A percentile compares a stretch with the other conserved stretches of the same genome.
phyloP scores from a whole-genome alignment of 768 basidiomycete species.

The Dendrothele bispora region DNA sequence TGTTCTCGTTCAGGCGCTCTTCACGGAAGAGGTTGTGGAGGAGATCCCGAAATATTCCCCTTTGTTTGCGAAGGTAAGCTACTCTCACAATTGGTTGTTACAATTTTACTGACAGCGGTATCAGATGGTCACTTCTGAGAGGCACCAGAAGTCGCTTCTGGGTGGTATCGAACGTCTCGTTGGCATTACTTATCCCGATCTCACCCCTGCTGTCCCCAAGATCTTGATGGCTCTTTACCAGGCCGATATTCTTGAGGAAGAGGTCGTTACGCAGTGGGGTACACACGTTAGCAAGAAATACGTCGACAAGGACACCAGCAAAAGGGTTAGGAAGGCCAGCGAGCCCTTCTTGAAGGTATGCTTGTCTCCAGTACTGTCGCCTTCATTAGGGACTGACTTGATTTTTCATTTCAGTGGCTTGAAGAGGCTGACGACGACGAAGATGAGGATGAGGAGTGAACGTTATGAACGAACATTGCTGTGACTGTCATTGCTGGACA shows the following conservation, averaged over 20 bases:
- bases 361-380: background rate
- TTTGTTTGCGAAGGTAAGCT: slow-evolving; percentile 73
- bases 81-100: background rate
- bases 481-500: background rate
- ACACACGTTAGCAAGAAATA: slow-evolving; percentile 97
- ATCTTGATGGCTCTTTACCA: slow-evolving; percentile 95
- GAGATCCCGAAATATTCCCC: slow-evolving; percentile 68
- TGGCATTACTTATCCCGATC: slow-evolving; percentile 71
- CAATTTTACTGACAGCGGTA: slow-evolving; percentile 8
- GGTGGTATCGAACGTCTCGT: slow-evolving; percentile 90
- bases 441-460: slow-evolving; percentile 46
- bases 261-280: slow-evolving; percentile 87
- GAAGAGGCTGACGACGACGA: slow-evolving; percentile 86
- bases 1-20: slow-evolving; percentile 81
- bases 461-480: background rate
- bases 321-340: slow-evolving; percentile 93
- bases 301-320: slow-evolving; percentile 91
- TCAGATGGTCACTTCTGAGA: slow-evolving; percentile 89
- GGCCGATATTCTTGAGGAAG: slow-evolving; percentile 89
- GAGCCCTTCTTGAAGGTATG: slow-evolving; percentile 91
- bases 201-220: slow-evolving; percentile 77
- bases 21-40: slow-evolving; percentile 66
- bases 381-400: background rate
- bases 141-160: slow-evolving; percentile 91
- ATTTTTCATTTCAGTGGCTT: slow-evolving; percentile 59